Evolutionary conservation across 805 yeast species (phyloP).

Genomic region (Myxozyma monticola): DNA sequence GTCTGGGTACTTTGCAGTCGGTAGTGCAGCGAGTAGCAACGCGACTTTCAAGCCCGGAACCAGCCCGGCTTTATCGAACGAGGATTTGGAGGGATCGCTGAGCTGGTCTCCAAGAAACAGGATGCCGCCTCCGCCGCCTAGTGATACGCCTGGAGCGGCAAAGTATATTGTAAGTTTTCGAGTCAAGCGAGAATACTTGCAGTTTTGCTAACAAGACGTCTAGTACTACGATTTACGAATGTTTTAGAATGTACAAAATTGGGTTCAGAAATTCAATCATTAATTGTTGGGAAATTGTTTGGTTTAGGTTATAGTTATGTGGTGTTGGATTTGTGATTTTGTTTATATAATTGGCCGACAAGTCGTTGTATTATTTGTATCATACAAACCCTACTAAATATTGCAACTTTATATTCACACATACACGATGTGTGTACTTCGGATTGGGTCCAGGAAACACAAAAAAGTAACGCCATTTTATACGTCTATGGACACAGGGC

Average conservation of each 20-base stretch:
- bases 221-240: slow-evolving; percentile 28
- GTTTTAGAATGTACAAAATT: slow-evolving; percentile 8
- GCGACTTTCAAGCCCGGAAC: slow-evolving; percentile 6
- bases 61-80: slow-evolving; percentile 6
- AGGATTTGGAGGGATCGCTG: slow-evolving; percentile 11
- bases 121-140: slow-evolving; percentile 26
- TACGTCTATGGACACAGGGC: too few relatives aligned
- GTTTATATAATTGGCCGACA: too few relatives aligned
- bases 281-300: background rate
- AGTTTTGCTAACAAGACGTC: background rate
- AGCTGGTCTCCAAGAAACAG: slow-evolving; percentile 19
- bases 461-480: too few relatives aligned
- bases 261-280: background rate
- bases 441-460: too few relatives aligned
- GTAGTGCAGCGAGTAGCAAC: slow-evolving; percentile 8
- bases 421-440: too few relatives aligned
- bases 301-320: background rate
- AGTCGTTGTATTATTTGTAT: too few relatives aligned
- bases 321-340: background rate
- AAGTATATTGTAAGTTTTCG: slow-evolving; percentile 20
- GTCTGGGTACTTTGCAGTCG: slow-evolving; percentile 3
- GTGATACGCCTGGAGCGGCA: slow-evolving; percentile 26
- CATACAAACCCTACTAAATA: too few relatives aligned
- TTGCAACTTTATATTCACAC: too few relatives aligned
- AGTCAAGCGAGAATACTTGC: background rate